Percentiles rank a stretch among this genome's conserved stretches.
Conservation (phyloP, 2,329 filamentous ascomycete genomes). For the Alternaria triticina region DNA sequence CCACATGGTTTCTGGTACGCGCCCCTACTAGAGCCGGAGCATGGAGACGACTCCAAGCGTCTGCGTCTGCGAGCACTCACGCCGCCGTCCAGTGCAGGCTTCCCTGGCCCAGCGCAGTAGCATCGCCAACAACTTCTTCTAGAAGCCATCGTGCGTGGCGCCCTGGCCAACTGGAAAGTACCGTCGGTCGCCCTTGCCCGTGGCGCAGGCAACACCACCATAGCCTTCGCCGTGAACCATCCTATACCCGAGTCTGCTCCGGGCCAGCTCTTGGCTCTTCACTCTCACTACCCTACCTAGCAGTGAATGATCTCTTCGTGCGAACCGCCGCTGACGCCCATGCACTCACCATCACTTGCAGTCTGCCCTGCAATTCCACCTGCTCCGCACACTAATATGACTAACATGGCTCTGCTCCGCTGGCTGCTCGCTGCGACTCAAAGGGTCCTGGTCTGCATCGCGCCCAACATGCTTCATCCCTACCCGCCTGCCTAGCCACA, state of each 20-base stretch:
- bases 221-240: neutral
- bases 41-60: neutral
- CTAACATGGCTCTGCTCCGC: neutral
- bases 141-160: slow-evolving; percentile 1
- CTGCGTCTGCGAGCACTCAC: neutral
- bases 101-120: neutral
- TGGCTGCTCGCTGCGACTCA: neutral
- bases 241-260: neutral
- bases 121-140: slow-evolving; percentile 9
- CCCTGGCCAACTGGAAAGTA: slow-evolving; percentile 2
- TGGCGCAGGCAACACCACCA: slow-evolving; percentile 6
- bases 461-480: neutral
- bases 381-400: slow-evolving; percentile 1
- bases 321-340: slow-evolving; percentile 14
- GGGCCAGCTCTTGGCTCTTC: neutral
- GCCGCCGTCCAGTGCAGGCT: slow-evolving; percentile 1
- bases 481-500: neutral
- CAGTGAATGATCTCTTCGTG: neutral
- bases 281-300: neutral
- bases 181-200: neutral
- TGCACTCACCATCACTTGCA: neutral
- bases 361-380: neutral
- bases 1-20: slow-evolving; percentile 13
- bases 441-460: slow-evolving; percentile 1
- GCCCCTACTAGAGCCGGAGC: slow-evolving; percentile 11